These are phyloP conservation scores for Abrus precatorius DNA, from an alignment of 306 rosid species.

Conservation along the genomic window DNA sequence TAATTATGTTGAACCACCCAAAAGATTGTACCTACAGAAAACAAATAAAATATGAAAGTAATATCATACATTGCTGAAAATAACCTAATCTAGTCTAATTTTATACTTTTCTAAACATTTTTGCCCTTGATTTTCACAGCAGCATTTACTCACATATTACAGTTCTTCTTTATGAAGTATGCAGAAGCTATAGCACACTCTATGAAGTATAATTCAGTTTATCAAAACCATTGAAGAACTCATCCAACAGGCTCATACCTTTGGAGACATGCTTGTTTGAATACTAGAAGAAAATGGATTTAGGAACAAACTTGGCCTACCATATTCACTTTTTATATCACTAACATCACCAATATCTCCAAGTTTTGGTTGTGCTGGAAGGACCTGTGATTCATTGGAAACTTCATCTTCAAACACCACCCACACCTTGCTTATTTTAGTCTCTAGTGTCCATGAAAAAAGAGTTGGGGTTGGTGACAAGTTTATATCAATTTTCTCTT, in stretches of 20 bases:
- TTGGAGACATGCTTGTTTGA: slow-evolving; percentile 46
- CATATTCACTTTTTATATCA: slow-evolving; percentile 27
- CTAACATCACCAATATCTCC: slow-evolving; percentile 31
- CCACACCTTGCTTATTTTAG: slow-evolving; percentile 73
- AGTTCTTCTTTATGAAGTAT: slow-evolving; percentile 28
- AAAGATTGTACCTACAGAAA: slow-evolving; percentile 31
- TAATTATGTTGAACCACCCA: slow-evolving; percentile 16
- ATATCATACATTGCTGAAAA: slow-evolving; percentile 26
- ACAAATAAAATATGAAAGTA: slow-evolving; percentile 24
- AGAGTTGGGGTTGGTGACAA: slow-evolving; percentile 47
- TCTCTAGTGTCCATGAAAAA: slow-evolving; percentile 64
- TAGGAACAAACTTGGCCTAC: slow-evolving; percentile 37
- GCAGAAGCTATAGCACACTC: slow-evolving; percentile 24
- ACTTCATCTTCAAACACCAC: slow-evolving; percentile 72
- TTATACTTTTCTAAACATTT: slow-evolving; percentile 1
- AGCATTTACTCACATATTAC: slow-evolving; percentile 7
- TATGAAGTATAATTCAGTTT: slow-evolving; percentile 33
- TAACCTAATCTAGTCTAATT: slow-evolving; percentile 33
- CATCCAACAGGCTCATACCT: slow-evolving; percentile 41
- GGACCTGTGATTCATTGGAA: slow-evolving; percentile 46
- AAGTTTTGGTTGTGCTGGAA: slow-evolving; percentile 48
- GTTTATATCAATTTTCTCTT: slow-evolving; percentile 50
- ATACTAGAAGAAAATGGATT: slow-evolving; percentile 49
- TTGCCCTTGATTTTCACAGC: slow-evolving; percentile 1
- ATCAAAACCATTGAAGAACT: slow-evolving; percentile 44